Conservation (phyloP, 805 yeast genomes). For the Tetrapisispora iriomotensis region DNA sequence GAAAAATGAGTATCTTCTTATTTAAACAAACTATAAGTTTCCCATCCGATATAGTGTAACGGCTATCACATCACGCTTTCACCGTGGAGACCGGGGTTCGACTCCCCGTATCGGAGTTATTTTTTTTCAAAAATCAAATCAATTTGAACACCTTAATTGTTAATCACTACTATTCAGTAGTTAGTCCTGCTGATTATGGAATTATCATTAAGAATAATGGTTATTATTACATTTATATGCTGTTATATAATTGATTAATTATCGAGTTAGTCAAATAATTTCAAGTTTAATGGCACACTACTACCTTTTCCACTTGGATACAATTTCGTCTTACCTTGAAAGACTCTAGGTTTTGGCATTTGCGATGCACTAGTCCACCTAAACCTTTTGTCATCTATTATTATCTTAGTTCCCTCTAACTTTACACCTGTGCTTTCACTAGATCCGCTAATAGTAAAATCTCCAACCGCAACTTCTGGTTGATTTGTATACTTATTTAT, state of each 20-base stretch:
- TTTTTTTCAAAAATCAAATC: no score
- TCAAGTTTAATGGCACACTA: constrained; percentile 73
- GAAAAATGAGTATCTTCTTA: no score
- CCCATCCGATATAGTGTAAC: constrained; percentile 5
- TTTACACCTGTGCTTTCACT: constrained; percentile 17
- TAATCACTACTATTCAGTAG: no score
- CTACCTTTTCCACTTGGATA: constrained; percentile 95
- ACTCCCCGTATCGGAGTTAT: constrained; percentile 6
- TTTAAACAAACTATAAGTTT: neutral
- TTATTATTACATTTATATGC: constrained; percentile 1
- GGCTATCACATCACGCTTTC: constrained; percentile 7
- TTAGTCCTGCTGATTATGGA: no score
- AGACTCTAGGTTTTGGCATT: constrained; percentile 81
- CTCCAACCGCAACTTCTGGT: constrained; percentile 17
- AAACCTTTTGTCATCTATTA: constrained; percentile 63
- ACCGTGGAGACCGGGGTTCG: constrained; percentile 8
- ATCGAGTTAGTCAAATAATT: constrained; percentile 1
- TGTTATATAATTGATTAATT: neutral
- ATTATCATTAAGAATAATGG: no score
- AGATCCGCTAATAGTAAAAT: constrained; percentile 21
- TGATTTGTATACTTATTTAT: constrained; percentile 15
- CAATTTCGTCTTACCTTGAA: constrained; percentile 58
- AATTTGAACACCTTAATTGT: no score
- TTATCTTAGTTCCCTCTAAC: constrained; percentile 25
- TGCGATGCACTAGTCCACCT: constrained; percentile 56